Evolutionary conservation across 768 basidiomycete species (phyloP).

Genomic region (Tephrocybe sp.): DNA sequence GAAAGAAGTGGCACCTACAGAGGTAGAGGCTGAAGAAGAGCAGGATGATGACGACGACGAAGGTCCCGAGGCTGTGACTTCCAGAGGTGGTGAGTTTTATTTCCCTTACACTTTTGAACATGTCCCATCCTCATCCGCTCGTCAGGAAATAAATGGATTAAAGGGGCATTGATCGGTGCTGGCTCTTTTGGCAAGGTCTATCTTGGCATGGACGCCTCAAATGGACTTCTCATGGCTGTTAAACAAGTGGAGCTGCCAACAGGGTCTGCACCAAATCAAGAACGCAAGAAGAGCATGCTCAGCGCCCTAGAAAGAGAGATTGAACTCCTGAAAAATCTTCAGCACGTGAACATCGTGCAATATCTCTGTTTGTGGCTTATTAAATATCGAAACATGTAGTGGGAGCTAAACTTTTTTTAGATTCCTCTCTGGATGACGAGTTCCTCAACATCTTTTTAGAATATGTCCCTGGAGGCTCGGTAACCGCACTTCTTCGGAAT

Average conservation of each 20-base stretch:
- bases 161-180: constrained; percentile 92
- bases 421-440: constrained; percentile 90
- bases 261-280: constrained; percentile 82
- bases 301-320: constrained; percentile 92
- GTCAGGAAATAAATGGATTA: constrained; percentile 93
- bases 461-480: constrained; percentile 95
- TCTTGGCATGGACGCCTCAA: constrained; percentile 91
- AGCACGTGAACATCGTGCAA: constrained; percentile 97
- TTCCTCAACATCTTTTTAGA: constrained; percentile 96
- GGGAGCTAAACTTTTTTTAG: too few species aligned
- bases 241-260: constrained; percentile 95
- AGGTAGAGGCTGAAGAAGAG: constrained; percentile 43
- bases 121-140: constrained; percentile 11
- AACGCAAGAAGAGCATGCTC: constrained; percentile 92
- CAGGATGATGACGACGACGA: constrained; percentile 45
- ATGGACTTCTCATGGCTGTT: constrained; percentile 92
- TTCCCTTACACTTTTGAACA: background rate
- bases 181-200: constrained; percentile 96
- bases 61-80: constrained; percentile 48
- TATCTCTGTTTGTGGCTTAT: constrained; percentile 78
- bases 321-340: constrained; percentile 86
- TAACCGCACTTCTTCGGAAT: constrained; percentile 82
- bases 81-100: constrained; percentile 49
- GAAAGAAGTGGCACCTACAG: constrained; percentile 47
- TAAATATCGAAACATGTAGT: constrained; percentile 8